phyloP scores from a whole-genome alignment of 345 rosid species.

The Anastatica hierochuntica region DNA sequence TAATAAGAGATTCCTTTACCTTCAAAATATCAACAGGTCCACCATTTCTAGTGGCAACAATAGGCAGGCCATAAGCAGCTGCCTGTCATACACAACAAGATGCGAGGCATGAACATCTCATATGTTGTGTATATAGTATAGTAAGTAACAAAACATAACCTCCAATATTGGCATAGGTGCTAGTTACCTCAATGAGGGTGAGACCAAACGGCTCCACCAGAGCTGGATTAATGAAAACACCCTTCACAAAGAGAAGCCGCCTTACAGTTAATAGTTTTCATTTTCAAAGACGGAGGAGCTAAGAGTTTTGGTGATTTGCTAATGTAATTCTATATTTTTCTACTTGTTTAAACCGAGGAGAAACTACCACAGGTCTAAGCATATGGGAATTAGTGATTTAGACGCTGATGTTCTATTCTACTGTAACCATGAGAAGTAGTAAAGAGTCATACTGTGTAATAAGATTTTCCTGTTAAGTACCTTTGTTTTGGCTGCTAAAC shows the following conservation, averaged over 20 bases:
- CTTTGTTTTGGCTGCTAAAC: slow-evolving; percentile 92
- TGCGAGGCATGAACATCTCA: slow-evolving; percentile 10
- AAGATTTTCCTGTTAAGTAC: slow-evolving; percentile 32
- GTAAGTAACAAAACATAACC: slow-evolving; percentile 33
- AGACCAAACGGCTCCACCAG: slow-evolving; percentile 96
- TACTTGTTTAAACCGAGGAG: background rate
- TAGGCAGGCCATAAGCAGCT: slow-evolving; percentile 96
- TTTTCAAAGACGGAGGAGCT: slow-evolving; percentile 22
- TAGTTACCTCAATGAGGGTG: slow-evolving; percentile 79
- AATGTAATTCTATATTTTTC: background rate
- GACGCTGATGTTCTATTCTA: background rate
- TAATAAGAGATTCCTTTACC: slow-evolving; percentile 7
- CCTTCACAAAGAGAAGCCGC: slow-evolving; percentile 35
- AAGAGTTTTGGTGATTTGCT: background rate
- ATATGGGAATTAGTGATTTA: background rate
- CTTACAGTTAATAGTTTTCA: background rate
- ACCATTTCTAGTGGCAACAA: slow-evolving; percentile 95
- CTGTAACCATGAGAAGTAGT: slow-evolving; percentile 5
- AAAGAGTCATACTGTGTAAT: background rate
- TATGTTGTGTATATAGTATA: background rate
- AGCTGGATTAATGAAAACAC: slow-evolving; percentile 98
- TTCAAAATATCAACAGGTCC: slow-evolving; percentile 86
- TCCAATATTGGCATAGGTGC: background rate
- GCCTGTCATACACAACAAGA: slow-evolving; percentile 45
- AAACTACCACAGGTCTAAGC: slow-evolving; percentile 6